A percentile compares a stretch with the other conserved stretches of the same genome.
Evolutionary conservation across 1,139 yeast genomes (phyloP).

Genomic region (Suhomyces yuchorum): DNA sequence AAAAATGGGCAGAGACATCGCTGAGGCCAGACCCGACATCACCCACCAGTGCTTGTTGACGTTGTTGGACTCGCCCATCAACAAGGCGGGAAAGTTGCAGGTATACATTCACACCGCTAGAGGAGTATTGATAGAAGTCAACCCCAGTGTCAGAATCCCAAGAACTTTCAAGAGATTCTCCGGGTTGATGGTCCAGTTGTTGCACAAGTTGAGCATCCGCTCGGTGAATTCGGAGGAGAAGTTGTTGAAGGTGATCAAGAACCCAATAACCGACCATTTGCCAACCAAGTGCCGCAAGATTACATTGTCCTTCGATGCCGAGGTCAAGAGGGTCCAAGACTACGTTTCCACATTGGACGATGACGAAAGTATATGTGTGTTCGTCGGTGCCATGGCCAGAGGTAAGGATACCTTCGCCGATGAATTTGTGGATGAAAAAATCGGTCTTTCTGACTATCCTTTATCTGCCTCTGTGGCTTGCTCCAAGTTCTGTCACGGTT

Average conservation of each 20-base stretch:
- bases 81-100: constrained; percentile 94
- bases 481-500: constrained; percentile 96
- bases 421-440: constrained; percentile 93
- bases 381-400: constrained; percentile 99
- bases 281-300: constrained; percentile 95
- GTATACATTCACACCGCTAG: constrained; percentile 95
- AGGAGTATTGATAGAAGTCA: constrained; percentile 92
- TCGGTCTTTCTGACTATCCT: constrained; percentile 93
- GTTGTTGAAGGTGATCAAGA: constrained; percentile 88
- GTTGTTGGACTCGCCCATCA: constrained; percentile 90
- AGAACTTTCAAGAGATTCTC: constrained; percentile 97
- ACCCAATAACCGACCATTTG: constrained; percentile 94
- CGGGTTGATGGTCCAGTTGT: constrained; percentile 94
- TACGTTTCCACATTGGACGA: constrained; percentile 78
- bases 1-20: constrained; percentile 95
- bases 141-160: constrained; percentile 95
- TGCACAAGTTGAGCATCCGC: constrained; percentile 89
- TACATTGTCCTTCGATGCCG: constrained; percentile 92
- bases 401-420: constrained; percentile 98
- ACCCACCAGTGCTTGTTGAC: constrained; percentile 95
- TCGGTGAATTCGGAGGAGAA: constrained; percentile 95
- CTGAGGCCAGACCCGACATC: constrained; percentile 97
- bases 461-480: constrained; percentile 97
- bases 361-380: constrained; percentile 94
- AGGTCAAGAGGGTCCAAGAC: constrained; percentile 84